A percentile compares a stretch with the other conserved stretches of the same genome.
These are phyloP conservation scores for Zygnema circumcarinatum DNA, from an alignment of 139 green algal species.

Conservation along the genomic window DNA sequence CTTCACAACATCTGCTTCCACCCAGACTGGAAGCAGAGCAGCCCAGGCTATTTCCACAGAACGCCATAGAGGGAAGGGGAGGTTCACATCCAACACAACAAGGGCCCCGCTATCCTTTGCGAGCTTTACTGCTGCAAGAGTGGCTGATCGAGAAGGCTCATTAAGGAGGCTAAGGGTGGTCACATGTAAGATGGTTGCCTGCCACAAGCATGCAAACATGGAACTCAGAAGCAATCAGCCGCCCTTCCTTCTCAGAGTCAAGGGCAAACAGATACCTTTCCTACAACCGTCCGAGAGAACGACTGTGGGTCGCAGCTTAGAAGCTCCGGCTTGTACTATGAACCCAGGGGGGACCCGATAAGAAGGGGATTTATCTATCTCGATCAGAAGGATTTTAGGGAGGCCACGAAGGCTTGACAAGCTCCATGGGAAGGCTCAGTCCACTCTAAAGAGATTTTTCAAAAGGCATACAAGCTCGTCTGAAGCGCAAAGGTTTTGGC, in stretches of 20 bases:
- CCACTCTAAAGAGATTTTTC: too few species aligned
- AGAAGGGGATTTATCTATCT: too few species aligned
- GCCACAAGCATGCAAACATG: not conserved
- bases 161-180: constrained; percentile 19
- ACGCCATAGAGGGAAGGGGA: constrained; percentile 33
- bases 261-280: not conserved
- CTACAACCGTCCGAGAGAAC: not conserved
- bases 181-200: not conserved
- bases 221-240: not conserved
- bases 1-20: constrained; percentile 36
- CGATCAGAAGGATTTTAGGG: too few species aligned
- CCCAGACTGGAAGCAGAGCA: constrained; percentile 14
- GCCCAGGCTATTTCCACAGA: constrained; percentile 4
- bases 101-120: not conserved
- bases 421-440: too few species aligned
- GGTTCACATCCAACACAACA: constrained; percentile 33
- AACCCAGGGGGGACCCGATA: too few species aligned
- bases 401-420: too few species aligned
- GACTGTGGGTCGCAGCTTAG: not conserved
- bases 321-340: too few species aligned
- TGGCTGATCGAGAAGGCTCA: not conserved
- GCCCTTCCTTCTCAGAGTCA: not conserved
- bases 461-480: too few species aligned
- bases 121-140: not conserved
- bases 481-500: too few species aligned